Base-by-base conservation (phyloP, 2,329 filamentous ascomycete species). In the Ophiostoma triangulosporum region DNA sequence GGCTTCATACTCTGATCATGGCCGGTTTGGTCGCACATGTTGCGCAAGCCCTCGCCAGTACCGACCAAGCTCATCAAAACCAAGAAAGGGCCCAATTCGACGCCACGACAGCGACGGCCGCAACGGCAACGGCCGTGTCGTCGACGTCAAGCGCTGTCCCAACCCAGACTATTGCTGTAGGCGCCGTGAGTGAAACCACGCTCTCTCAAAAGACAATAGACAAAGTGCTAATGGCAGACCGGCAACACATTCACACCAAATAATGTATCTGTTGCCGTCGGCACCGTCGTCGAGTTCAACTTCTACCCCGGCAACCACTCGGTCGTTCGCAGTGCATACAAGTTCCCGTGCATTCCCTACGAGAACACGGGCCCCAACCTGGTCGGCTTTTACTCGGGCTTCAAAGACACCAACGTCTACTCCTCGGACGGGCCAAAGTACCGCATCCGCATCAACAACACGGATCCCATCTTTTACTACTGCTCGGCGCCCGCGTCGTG, bases 401-500 rank as follows among this genome's bases (percentile, higher is more conserved):
- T 69, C 43, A 58, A 70, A 9, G 64, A 67, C 3, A 70, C 77
- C 0, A 68, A 70, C 17, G 69, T 71, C 6, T 72, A 75, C 26
- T 65, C 69, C 6, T 64, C 69, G 26, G 65, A 74, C 62, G 68
- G 64, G 17, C 73, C 73, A 20, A 66, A 61, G 35, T 77, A 64
- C 54, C 60, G 63, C 40, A 59, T 75, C 24, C 59, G 57, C 20
- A 69, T 86, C 54, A 84, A 84, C 59, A 70, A 81, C 58, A 82
- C 80, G 0, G 65, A 75, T 22, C 82, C 84, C 0, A 75, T 81
- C 15, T 86, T 83, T 64, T 85, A 77, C 65, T 88, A 87, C 64
- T 88, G 83, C 58, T 78, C 81, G 0, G 83, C 83, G 0, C 74
- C 78, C 0, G 74, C 71, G 0, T 86, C 83, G 2, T 91, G 86